phyloP scores from a whole-genome alignment of 1,284 basidiomycete genomes.

The Athelia sp. region DNA sequence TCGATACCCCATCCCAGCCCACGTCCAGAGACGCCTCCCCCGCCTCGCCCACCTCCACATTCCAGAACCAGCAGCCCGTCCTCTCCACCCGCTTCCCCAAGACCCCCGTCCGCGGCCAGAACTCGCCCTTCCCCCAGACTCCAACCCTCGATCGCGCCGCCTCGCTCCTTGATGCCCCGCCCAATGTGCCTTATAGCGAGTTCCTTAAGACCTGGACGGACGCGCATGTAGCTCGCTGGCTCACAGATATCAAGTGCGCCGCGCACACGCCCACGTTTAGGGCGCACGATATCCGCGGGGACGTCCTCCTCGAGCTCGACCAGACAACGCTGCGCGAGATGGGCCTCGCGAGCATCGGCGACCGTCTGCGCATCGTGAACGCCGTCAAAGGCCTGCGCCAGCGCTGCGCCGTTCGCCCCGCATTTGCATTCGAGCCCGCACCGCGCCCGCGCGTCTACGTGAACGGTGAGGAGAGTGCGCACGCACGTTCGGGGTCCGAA shows the following conservation, averaged over 20 bases:
- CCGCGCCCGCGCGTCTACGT: constrained; percentile 5
- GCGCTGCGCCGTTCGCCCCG: constrained; percentile 34
- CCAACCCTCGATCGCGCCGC: constrained; percentile 23
- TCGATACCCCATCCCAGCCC: constrained; percentile 32
- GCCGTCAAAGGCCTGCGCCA: constrained; percentile 78
- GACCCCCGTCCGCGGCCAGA: constrained; percentile 29
- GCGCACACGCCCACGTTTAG: constrained; percentile 70
- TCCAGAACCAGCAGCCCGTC: constrained; percentile 28
- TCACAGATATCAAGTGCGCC: constrained; percentile 67
- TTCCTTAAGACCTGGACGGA: constrained; percentile 70
- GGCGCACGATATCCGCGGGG: constrained; percentile 84
- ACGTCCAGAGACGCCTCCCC: constrained; percentile 47
- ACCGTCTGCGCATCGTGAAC: constrained; percentile 79
- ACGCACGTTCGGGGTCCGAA: no score
- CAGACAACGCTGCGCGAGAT: constrained; percentile 84
- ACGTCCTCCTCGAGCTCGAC: constrained; percentile 86
- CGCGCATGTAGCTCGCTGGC: constrained; percentile 65
- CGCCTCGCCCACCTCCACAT: constrained; percentile 41
- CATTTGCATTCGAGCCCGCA: constrained; percentile 17
- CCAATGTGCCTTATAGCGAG: constrained; percentile 52
- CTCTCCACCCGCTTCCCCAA: constrained; percentile 31
- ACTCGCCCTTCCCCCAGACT: constrained; percentile 34
- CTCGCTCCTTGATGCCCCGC: constrained; percentile 51
- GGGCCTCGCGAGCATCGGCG: constrained; percentile 84
- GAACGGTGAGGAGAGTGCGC: no score